Evolutionary conservation across 2,329 filamentous ascomycete species (phyloP).

Genomic region (Ophiocordyceps camponoti-leonardi): DNA sequence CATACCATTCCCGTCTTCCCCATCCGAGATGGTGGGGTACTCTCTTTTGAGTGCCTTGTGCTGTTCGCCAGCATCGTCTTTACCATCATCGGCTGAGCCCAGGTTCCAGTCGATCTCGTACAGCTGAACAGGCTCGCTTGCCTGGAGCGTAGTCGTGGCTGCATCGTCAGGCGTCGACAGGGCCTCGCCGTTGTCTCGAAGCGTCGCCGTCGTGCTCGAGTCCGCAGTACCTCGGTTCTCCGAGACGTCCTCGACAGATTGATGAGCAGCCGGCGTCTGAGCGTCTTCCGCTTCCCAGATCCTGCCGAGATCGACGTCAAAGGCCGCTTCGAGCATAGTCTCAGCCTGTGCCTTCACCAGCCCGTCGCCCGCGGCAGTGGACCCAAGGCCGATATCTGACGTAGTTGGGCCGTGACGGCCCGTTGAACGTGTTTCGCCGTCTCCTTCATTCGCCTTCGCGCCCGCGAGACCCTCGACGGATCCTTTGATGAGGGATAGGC

Average conservation of each 20-base stretch:
- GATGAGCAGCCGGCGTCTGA: not conserved
- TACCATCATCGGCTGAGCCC: not conserved
- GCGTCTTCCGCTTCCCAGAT: not conserved
- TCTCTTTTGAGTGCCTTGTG: conserved; percentile 1
- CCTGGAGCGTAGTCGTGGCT: not conserved
- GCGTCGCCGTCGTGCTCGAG: not conserved
- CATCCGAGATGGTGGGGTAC: conserved; percentile 5
- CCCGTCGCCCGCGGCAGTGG: conserved; percentile 3
- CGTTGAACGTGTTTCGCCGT: not conserved
- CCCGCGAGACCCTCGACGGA: not conserved
- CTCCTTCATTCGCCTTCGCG: not conserved
- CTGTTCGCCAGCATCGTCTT: not conserved
- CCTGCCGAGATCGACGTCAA: not conserved
- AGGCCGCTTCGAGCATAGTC: not conserved
- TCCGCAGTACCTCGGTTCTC: not conserved
- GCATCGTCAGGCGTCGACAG: not conserved
- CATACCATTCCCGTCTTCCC: conserved; percentile 17
- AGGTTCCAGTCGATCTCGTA: not conserved
- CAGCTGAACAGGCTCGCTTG: not conserved
- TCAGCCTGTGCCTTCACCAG: conserved; percentile 8
- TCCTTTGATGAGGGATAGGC: not conserved
- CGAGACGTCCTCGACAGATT: not conserved
- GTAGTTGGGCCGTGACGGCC: not conserved
- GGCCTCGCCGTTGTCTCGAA: not conserved
- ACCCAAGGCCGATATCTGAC: not conserved